Base-by-base conservation (phyloP, 352 stramenopile species). In the Pythium brachiatum region DNA sequence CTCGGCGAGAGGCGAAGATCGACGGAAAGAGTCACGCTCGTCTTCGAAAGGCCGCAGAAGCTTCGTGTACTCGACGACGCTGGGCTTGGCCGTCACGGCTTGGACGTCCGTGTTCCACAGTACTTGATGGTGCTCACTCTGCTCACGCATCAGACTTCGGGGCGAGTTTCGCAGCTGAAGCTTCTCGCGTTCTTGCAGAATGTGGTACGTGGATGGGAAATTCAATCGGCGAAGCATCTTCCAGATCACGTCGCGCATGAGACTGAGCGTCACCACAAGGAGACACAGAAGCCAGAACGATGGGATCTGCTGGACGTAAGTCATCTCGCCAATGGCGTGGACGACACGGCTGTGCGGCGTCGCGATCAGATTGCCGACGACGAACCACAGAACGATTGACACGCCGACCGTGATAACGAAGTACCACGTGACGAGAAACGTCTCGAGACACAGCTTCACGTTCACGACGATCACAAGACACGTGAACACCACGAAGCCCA, bases 401-500 rank as follows among this genome's bases (percentile, higher is more conserved):
- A 74, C 60, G 2, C 64, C 53, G 23, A 90, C 71, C 18, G 79
- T 88, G n/a, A 74, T 54, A 15, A 89, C 16, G 47, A 92, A 92
- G 12, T 83, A 63, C 83, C 79, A 92, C 15, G 83, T 92, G 21
- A 92, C 57, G 54, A 89, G 57, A 53, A 89, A 89, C 4, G 81
- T 78, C 62, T 92, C 83, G 8, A 92, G 69, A 57, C 79, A 88
- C 32, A 92, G 36, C 55, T 92, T 92, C 20, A 88, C 46, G 57
- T 92, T 92, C 55, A 92, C 83, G 53, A 90, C 78, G 16, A 89
- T 68, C 1, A 92, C 83, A 13, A 92, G 64, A 53, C 86, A 90
- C 47, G 81, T 90, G 57, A 92, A 92, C n/a, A 90, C 79, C 29
- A 92, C 74, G 31, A 92, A 86, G 23, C 83, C 83, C 5, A 92